Conservation (phyloP, 106 monocot genomes). For the Dactylorhiza incarnata region DNA sequence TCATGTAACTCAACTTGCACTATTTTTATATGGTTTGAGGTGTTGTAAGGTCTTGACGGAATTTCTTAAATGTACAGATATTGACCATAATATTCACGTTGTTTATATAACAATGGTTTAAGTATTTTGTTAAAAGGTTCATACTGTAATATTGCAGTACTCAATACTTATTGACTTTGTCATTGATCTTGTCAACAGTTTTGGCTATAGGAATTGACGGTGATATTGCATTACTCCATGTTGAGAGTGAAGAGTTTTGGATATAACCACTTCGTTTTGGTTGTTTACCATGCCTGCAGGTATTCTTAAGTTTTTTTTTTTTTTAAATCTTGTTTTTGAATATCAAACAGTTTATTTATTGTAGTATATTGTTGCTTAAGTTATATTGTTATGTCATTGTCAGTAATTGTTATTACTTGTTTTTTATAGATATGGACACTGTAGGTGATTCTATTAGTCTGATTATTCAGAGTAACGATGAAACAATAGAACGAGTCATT, state of each 20-base stretch:
- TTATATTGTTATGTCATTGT: too few species aligned
- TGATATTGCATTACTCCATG: conserved; percentile 89
- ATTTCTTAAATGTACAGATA: background rate
- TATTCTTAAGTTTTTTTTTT: conserved; percentile 10
- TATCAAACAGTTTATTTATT: too few species aligned
- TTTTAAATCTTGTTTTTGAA: too few species aligned
- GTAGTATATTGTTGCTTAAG: too few species aligned
- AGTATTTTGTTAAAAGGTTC: background rate
- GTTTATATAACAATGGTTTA: background rate
- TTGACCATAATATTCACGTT: background rate
- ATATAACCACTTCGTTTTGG: conserved; percentile 87
- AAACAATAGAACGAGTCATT: too few species aligned
- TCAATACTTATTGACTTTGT: conserved; percentile 23
- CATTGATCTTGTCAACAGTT: conserved; percentile 57
- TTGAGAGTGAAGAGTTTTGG: conserved; percentile 97
- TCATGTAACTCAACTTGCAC: background rate
- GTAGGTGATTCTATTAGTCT: too few species aligned
- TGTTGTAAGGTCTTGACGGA: background rate
- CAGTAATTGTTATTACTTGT: too few species aligned
- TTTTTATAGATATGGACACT: too few species aligned
- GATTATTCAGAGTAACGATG: too few species aligned
- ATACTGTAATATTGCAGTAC: background rate
- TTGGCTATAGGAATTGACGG: conserved; percentile 92
- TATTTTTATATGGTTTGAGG: background rate
- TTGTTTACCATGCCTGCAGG: conserved; percentile 84